Base-by-base conservation (phyloP, 2,329 filamentous ascomycete species). In the Pyrenophora teres region DNA sequence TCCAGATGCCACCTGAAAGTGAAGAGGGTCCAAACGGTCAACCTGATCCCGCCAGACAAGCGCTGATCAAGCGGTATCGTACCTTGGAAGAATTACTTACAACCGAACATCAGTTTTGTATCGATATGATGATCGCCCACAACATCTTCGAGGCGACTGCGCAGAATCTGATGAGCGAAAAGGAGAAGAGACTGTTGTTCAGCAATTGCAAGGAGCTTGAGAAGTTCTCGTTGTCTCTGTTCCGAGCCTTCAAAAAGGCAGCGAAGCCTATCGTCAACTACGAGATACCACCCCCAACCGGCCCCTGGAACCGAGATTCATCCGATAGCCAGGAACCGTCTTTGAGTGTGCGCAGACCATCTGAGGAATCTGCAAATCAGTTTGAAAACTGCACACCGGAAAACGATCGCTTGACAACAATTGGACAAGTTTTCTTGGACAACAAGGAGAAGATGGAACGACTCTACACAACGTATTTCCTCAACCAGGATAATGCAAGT, bases 71-170 rank as follows among this genome's bases (percentile, higher is more conserved):
- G 69, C 88, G 94, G 16, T 85, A 88, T 47, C 86, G 95, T 70
- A 86, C 95, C 40, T 88, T 97, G 65, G 92, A 93, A 68, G 94
- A 99, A 73, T 79, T 99, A 32, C 83, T 97, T 39, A 92, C 97
- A 66, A 99, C 94, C 0, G 94, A 99, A 71, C 87, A 91, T 40
- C 87, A 88, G 5, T 97, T 96, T 74, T 87, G 95, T 50, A 86
- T 91, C 58, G 94, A 99, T 71, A 93, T 99, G 90, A 96, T 92
- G 71, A 93, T 99, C 46, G 88, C 96, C 2, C 91, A 96, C 67
- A 92, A 97, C 68, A 97, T 99, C 47, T 99, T 97, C 80, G 96
- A 95, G 74, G 92, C 90, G 37, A 97, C 94, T 0, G 90, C 91
- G 1, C 86, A 89, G 49, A 85, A 90, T 7, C 85, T 91, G 57